Evolutionary conservation across 345 rosid genomes (phyloP).

Genomic region (Mallotus nudiflorus): DNA sequence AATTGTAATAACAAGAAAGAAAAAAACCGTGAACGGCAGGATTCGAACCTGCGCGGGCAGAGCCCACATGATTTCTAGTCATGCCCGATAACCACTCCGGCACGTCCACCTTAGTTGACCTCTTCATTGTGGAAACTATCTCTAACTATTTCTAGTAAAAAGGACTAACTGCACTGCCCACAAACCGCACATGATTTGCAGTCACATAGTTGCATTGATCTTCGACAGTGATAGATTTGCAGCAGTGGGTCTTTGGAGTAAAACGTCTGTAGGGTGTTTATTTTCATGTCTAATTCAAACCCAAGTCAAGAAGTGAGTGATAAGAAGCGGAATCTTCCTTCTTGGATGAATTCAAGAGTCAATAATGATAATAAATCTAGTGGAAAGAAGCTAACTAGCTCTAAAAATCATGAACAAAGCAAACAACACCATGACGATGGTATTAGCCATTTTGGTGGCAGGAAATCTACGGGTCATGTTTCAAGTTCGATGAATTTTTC

Average conservation of each 20-base stretch:
- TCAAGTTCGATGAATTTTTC: conserved; percentile 36
- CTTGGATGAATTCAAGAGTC: conserved; percentile 71
- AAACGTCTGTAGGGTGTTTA: no score
- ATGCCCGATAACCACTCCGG: conserved; percentile 99
- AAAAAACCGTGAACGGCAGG: conserved; percentile 43
- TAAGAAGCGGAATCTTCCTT: conserved; percentile 66
- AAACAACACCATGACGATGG: no score
- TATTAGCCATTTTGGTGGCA: neutral
- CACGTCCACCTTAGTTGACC: conserved; percentile 48
- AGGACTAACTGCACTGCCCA: no score
- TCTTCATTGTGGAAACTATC: no score
- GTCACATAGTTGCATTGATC: no score
- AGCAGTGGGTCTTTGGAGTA: neutral
- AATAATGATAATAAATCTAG: conserved; percentile 29
- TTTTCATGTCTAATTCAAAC: conserved; percentile 49
- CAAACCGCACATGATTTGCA: no score
- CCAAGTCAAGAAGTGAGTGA: conserved; percentile 22
- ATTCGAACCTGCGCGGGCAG: conserved; percentile 91
- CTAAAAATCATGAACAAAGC: conserved; percentile 18
- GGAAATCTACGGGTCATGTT: conserved; percentile 20
- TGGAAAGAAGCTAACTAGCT: conserved; percentile 35
- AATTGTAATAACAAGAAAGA: neutral
- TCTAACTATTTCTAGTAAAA: no score
- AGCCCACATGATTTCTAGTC: conserved; percentile 97
- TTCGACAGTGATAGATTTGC: neutral